Percentiles rank a stretch among this genome's conserved stretches.
Conservation (phyloP, 306 rosid species). For the Corylus avellana region DNA sequence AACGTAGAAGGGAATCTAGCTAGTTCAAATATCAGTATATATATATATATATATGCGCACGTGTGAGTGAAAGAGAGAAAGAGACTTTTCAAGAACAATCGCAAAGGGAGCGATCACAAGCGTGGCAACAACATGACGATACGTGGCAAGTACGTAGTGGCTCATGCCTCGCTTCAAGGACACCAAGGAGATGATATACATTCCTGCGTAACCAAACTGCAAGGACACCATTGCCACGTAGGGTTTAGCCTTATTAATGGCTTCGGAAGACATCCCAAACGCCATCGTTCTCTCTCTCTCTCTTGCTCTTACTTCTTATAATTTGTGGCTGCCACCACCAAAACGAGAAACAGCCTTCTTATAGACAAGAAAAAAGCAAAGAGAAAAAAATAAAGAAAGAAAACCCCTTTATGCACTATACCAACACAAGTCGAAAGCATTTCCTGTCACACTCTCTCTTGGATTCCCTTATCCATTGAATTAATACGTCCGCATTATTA, state of each 20-base stretch:
- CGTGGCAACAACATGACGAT: constrained; percentile 82
- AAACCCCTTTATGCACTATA: constrained; percentile 41
- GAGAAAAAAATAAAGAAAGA: constrained; percentile 1
- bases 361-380: constrained; percentile 41
- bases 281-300: constrained; percentile 43
- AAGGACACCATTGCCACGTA: constrained; percentile 82
- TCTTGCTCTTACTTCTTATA: constrained; percentile 2
- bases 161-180: constrained; percentile 93
- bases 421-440: constrained; percentile 40
- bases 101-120: constrained; percentile 78
- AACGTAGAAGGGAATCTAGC: neutral
- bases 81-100: constrained; percentile 72
- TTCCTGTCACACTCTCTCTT: constrained; percentile 39
- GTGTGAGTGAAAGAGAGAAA: neutral
- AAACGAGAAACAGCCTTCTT: constrained; percentile 39
- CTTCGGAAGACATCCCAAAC: constrained; percentile 22
- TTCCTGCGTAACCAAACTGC: constrained; percentile 91
- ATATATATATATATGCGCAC: too few species aligned
- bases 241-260: constrained; percentile 55
- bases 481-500: constrained; percentile 8
- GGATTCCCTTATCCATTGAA: constrained; percentile 65
- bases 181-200: constrained; percentile 87
- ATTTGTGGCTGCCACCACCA: constrained; percentile 16
- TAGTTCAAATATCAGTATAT: neutral
- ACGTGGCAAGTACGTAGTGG: constrained; percentile 78